Evolutionary conservation across 495 filamentous ascomycete genomes (phyloP), one percentile per base, ranked within the genome.

Genomic region (Apiosordaria backusii): DNA sequence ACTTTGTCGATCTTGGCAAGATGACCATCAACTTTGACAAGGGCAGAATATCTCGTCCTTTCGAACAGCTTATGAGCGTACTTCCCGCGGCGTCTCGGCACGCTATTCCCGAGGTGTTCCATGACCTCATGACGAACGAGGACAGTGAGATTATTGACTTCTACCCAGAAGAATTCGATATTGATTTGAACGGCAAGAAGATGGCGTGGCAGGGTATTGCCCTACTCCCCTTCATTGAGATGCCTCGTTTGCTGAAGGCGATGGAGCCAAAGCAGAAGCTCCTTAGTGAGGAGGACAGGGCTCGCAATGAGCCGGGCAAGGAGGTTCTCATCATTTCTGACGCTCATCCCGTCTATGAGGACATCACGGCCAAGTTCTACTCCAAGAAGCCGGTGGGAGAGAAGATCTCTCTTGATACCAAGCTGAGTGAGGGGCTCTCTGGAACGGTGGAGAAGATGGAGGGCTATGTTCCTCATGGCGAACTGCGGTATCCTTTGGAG

Each of bases 31-130:
- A 83, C 21, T 99, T 99, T 68, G 86, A 92, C 61, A 92, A 93
- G 74, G 96, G 95, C 15, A 88, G 80, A 22, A 89, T 92, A 2
- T 97, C 97, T 71, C 88, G 83, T 61, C 96, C 95, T 0, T 99
- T 96, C 71, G 95, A 99, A 79, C 95, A 99, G 80, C 83, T 99
- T 58, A 99, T 99, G 95, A 96, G 94, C 55, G 95, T 99, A 22
- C 82, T 98, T 64, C 95, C 95, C 2, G 93, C 96, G 16, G 90
- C 90, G 3, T 97, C 93, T 5, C 92, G 92, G 63, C 92, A 97
- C 72, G 89, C 94, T 45, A 90, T 99, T 61, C 95, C 95, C 0
- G 82, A 89, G 65, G 82, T 91, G 0, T 98, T 97, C 79, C 90
- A 96, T 71, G 79, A 84, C 50, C 81, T 99, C 19, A 99, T 99